Base-by-base conservation (phyloP, 345 rosid species). In the Moringa oleifera region DNA sequence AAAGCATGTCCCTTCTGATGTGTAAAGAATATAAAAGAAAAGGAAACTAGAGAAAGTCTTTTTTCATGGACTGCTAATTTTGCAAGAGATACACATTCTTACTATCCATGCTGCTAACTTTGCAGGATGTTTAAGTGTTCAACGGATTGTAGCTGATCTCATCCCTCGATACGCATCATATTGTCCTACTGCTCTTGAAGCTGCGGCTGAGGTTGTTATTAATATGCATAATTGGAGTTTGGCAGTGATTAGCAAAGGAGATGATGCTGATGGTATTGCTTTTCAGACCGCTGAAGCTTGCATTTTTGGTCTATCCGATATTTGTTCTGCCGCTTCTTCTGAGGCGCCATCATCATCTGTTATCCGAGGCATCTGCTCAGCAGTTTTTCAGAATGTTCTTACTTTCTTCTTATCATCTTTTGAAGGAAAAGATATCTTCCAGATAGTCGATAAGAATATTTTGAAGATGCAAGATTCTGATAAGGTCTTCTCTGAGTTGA, bases 101-200 rank as follows among this genome's bases (percentile, higher is more conserved):
- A 28, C 21, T 19, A 19, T 68, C 46, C 1, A 22, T 49, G 51
- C 54, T 50, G 21, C 56, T 57, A 61, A 47, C 51, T 70, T 57
- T 82, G 77, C 85, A 94, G 99, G 99, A 58, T 94, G 99, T 70
- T 59, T 78, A 31, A 88, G 99, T 33, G 97, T 78, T 56, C 92
- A 88, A 66, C 96, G 97, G 36, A 77, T 94, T 65, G 80, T 83
- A 31, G 88, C 96, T 61, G 97, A 90, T 78, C 79, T 94, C 52
- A 68, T 94, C 77, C 99, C 99, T 53, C 83, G 93, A 55, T 90
- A 90, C 76, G 95, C 83, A 45, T 78, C 83, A 4, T 75, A 82
- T 76, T 86, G 95, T 71, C 95, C 95, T 36, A 78, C 83, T 69
- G 88, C 97, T 53, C 82, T 88, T 25, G 87, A 83, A 70, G 85